Conservation (phyloP, 345 rosid species). For the Pistacia vera region DNA sequence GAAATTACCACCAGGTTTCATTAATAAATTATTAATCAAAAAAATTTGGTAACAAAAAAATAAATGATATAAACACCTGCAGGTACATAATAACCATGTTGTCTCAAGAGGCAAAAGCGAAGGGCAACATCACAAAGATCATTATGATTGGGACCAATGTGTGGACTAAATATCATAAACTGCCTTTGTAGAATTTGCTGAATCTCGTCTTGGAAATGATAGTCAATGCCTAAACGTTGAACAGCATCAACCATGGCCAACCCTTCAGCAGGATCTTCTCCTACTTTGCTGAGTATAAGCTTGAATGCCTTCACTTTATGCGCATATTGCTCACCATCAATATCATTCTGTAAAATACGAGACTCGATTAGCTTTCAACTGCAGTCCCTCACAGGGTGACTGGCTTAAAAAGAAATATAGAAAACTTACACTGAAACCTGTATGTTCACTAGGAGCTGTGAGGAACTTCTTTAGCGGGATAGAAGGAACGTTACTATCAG, state of each 20-base stretch:
- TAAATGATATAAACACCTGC: conserved; percentile 24
- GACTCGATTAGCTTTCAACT: neutral
- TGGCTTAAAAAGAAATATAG: neutral
- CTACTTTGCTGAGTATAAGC: neutral
- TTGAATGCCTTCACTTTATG: conserved; percentile 1
- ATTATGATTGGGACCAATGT: neutral
- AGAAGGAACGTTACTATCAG: neutral
- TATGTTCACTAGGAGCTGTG: neutral
- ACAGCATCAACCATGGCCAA: conserved; percentile 6
- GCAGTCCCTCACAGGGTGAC: neutral
- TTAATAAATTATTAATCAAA: too few relatives aligned
- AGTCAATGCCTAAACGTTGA: conserved; percentile 12
- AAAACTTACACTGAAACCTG: neutral
- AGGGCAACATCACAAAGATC: conserved; percentile 28
- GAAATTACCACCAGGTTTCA: too few relatives aligned
- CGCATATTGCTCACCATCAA: neutral
- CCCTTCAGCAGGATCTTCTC: neutral
- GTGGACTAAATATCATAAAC: neutral
- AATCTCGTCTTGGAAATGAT: conserved; percentile 32
- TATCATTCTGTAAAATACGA: neutral
- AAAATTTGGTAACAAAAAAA: too few relatives aligned
- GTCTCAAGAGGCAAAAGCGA: conserved; percentile 28
- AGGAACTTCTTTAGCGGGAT: neutral
- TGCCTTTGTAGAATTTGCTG: conserved; percentile 20
- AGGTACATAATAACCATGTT: conserved; percentile 26